phyloP scores from a whole-genome alignment of 2,329 filamentous ascomycete genomes.

The Colletotrichum gloeosporioides region DNA sequence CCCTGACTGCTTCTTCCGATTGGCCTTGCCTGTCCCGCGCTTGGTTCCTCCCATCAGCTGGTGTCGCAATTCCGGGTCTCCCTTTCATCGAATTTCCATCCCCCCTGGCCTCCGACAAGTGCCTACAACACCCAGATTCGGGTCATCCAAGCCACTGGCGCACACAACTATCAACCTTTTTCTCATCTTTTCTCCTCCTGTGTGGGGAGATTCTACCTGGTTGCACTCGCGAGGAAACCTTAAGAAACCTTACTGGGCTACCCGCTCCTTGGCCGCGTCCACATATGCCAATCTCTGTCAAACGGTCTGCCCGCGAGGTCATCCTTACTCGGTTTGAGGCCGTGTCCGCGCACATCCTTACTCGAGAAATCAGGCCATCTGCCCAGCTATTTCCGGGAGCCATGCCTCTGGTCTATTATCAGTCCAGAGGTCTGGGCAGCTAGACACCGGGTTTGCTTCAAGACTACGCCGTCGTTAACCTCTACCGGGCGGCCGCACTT shows the following conservation, averaged over 20 bases:
- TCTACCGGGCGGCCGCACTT: background rate
- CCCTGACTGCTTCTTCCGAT: background rate
- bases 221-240: background rate
- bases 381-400: background rate
- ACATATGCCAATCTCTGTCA: background rate
- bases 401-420: background rate
- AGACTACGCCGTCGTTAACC: background rate
- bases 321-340: background rate
- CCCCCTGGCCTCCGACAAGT: background rate
- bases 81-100: background rate
- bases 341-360: background rate
- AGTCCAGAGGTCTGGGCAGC: background rate
- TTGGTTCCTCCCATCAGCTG: background rate
- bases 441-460: background rate
- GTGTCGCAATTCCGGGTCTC: background rate
- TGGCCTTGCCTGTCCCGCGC: background rate
- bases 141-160: background rate
- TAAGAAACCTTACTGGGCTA: background rate
- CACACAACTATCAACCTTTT: background rate
- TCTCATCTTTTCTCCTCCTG: background rate
- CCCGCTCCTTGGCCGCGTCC: background rate
- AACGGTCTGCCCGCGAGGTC: background rate
- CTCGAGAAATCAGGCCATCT: conserved; percentile 4
- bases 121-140: background rate
- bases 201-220: background rate